Percentiles rank a stretch among this genome's conserved stretches.
phyloP scores from a whole-genome alignment of 1,284 basidiomycete species.

The Salmacisia buchloeana region DNA sequence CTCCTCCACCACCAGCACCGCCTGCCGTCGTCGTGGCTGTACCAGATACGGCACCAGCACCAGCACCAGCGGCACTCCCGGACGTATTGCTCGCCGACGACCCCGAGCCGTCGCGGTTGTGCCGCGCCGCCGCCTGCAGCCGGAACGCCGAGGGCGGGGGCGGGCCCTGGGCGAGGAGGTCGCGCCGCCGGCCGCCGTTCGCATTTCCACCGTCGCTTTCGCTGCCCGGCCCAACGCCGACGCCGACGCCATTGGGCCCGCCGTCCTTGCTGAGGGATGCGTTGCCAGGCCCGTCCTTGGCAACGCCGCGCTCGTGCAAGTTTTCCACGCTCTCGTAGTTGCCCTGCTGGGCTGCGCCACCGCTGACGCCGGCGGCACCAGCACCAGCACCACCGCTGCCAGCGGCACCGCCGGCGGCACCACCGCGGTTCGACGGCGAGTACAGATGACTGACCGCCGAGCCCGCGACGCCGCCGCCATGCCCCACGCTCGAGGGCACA shows the following conservation, averaged over 20 bases:
- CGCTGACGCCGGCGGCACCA: neutral
- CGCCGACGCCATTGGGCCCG: neutral
- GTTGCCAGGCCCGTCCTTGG: neutral
- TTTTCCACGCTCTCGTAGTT: slow-evolving; percentile 7
- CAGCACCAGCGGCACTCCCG: neutral
- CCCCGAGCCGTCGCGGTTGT: neutral
- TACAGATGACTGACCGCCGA: neutral
- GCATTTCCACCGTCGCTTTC: neutral
- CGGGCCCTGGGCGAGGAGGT: neutral
- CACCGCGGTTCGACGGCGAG: neutral
- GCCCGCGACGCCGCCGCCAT: slow-evolving; percentile 12
- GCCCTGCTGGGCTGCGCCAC: too few species aligned
- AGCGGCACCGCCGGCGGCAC: neutral
- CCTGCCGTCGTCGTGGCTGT: too few species aligned
- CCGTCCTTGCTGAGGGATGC: too few species aligned
- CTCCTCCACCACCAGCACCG: too few species aligned
- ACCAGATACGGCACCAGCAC: too few species aligned
- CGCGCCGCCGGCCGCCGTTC: neutral
- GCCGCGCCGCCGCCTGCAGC: neutral
- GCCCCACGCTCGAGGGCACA: slow-evolving; percentile 29
- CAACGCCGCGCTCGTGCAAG: neutral
- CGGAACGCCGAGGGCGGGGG: slow-evolving; percentile 1
- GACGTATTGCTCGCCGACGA: slow-evolving; percentile 3
- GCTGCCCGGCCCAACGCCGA: neutral
- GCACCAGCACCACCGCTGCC: too few species aligned